Evolutionary conservation across 2,329 filamentous ascomycete genomes (phyloP), one percentile per base, ranked within the genome.

Genomic region (Colletotrichum scovillei): DNA sequence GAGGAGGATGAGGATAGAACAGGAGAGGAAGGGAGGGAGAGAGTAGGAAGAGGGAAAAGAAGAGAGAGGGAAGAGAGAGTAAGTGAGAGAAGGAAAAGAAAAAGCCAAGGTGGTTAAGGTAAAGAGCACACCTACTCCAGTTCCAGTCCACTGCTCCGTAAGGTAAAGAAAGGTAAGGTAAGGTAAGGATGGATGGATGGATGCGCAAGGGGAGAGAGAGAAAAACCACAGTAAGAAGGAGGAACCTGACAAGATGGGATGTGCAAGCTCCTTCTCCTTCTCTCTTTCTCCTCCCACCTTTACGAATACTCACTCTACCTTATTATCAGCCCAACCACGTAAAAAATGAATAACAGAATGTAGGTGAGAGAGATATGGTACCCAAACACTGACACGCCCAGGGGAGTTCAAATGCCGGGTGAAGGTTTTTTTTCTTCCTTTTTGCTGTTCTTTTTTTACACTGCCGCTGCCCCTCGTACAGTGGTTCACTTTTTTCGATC

Each of bases 81-180:
- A 16, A n/a, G 68, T 53, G 32, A 30, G 19, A 53, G n/a, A 19
- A 30, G 38, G 57, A 52, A 42, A 28, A 32, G 53, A 14, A 56
- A 38, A 32, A 52, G 49, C 58, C 52, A 60, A 75, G 56, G n/a
- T 72, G 52, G 46, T 63, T 63, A 24, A 75, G 49, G 49, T 63
- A 28, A 75, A 55, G 49, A 55, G 55, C 12, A 57, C 24, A 22
- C 38, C 32, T 35, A 38, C 57, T 49, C 35, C 60, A 30, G 28
- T 35, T 49, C 35, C 60, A 30, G 28, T 35, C 32, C 32, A 35
- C 11, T 35, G 12, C 32, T 35, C 9, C 32, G 42, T 38, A 38
- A 19, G 42, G 49, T 16, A 42, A 42, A 16, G n/a, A 9, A 22
- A 22, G 11, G n/a, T 26, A 26, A 3, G 26, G 26, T 24, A 24